These are phyloP conservation scores for Cardamine occulta DNA, from an alignment of 345 rosid genomes.

Conservation along the genomic window DNA sequence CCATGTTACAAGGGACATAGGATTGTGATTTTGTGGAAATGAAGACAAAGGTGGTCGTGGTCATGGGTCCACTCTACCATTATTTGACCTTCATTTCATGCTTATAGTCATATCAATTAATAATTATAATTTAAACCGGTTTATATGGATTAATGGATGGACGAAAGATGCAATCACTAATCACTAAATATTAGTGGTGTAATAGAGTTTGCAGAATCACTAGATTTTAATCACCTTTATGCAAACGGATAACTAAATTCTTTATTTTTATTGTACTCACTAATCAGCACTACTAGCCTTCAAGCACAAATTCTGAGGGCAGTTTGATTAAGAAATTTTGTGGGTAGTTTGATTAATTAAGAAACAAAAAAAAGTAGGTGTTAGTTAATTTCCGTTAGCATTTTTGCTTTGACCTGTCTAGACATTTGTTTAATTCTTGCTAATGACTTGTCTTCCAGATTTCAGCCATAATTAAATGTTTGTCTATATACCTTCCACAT, in stretches of 20 bases:
- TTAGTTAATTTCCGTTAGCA: conserved; percentile 14
- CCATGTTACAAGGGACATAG: conserved; percentile 36
- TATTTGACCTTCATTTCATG: conserved; percentile 28
- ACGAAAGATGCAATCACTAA: not conserved
- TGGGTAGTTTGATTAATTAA: not conserved
- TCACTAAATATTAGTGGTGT: not conserved
- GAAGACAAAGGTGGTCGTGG: conserved; percentile 35
- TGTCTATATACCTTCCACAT: conserved; percentile 7
- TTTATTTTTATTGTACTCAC: not conserved
- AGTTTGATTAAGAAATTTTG: not conserved
- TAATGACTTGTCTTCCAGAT: conserved; percentile 20
- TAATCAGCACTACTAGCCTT: not conserved
- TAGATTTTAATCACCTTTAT: not conserved
- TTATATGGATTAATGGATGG: not conserved
- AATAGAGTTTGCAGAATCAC: not conserved
- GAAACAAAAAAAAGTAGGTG: conserved; percentile 21
- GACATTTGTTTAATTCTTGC: conserved; percentile 27
- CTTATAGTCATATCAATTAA: not conserved
- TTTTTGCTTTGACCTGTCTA: conserved; percentile 5
- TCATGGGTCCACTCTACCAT: conserved; percentile 36
- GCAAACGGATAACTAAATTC: not conserved
- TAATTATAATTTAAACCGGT: not conserved
- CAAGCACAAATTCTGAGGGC: not conserved
- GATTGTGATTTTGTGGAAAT: conserved; percentile 23
- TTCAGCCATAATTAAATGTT: conserved; percentile 30